These are phyloP conservation scores for Paramecium octaurelia DNA, from an alignment of 73 alveolate genomes.

Conservation along the genomic window DNA sequence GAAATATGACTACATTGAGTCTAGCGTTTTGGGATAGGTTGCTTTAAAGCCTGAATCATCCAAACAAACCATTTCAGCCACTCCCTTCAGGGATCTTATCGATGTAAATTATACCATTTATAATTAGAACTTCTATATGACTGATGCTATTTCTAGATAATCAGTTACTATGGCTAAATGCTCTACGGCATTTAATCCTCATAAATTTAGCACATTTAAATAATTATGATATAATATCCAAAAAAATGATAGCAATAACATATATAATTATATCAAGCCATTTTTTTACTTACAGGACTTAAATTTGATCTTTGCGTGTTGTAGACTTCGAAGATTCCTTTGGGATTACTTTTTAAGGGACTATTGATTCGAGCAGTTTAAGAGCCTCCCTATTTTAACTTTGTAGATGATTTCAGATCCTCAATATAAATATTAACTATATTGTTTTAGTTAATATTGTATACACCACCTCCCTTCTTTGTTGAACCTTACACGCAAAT, in stretches of 20 bases:
- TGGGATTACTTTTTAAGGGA: slow-evolving; percentile 7
- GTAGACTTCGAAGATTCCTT: not conserved
- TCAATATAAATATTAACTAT: slow-evolving; percentile 50
- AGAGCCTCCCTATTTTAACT: slow-evolving; percentile 11
- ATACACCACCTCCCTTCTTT: slow-evolving; percentile 17
- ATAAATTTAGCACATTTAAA: slow-evolving; percentile 58
- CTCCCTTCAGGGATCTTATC: slow-evolving; percentile 70
- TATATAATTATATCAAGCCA: not conserved
- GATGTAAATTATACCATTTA: slow-evolving; percentile 33
- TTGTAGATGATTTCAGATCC: not conserved
- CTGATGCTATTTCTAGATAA: slow-evolving; percentile 85
- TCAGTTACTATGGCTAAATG: slow-evolving; percentile 87
- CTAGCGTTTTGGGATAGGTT: slow-evolving; percentile 72
- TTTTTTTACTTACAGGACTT: not conserved
- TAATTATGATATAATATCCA: slow-evolving; percentile 1
- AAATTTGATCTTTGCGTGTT: not conserved
- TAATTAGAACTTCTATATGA: slow-evolving; percentile 82
- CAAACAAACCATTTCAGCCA: slow-evolving; percentile 35
- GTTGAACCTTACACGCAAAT: slow-evolving; percentile 8
- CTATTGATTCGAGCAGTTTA: slow-evolving; percentile 42
- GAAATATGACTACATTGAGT: slow-evolving; percentile 81
- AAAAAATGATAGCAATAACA: not conserved
- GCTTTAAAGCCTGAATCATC: slow-evolving; percentile 57
- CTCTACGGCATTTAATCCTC: slow-evolving; percentile 75
- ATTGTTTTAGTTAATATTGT: slow-evolving; percentile 22